Conservation (phyloP, 148 eudicot species). For the Camellia granthamiana region DNA sequence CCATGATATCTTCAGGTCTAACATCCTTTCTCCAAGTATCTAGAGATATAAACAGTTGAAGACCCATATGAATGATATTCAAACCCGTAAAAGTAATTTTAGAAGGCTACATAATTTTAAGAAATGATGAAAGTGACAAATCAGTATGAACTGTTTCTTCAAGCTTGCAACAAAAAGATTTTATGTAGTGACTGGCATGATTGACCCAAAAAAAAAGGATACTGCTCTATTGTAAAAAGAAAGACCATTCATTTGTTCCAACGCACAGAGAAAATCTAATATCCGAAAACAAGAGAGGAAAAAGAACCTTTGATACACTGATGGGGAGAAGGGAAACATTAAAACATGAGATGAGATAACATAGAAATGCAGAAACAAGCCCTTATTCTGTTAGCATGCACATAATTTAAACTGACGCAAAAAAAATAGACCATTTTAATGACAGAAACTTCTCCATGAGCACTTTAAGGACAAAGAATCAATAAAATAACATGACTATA, state of each 20-base stretch:
- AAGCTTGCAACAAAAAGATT: background rate
- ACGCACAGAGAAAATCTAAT: background rate
- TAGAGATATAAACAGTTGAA: slow-evolving; percentile 21
- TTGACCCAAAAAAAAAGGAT: background rate
- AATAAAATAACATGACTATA: background rate
- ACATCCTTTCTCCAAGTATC: slow-evolving; percentile 97
- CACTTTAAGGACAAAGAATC: background rate
- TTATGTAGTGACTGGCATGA: background rate
- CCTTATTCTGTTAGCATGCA: background rate
- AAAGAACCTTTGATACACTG: background rate
- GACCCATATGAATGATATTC: background rate
- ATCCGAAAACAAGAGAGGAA: background rate
- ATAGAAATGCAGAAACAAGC: background rate
- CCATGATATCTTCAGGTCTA: slow-evolving; percentile 51
- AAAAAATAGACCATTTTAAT: background rate
- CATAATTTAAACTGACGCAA: background rate
- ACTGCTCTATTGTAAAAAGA: background rate
- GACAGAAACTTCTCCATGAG: background rate
- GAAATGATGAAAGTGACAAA: background rate
- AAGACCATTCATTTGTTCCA: background rate
- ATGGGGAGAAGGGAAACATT: background rate
- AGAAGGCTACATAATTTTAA: background rate
- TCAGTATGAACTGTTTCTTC: background rate
- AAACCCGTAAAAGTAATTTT: background rate
- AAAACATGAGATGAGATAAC: background rate